Conservation (phyloP, 1,284 basidiomycete species). For the Pseudozyma thailandica region DNA sequence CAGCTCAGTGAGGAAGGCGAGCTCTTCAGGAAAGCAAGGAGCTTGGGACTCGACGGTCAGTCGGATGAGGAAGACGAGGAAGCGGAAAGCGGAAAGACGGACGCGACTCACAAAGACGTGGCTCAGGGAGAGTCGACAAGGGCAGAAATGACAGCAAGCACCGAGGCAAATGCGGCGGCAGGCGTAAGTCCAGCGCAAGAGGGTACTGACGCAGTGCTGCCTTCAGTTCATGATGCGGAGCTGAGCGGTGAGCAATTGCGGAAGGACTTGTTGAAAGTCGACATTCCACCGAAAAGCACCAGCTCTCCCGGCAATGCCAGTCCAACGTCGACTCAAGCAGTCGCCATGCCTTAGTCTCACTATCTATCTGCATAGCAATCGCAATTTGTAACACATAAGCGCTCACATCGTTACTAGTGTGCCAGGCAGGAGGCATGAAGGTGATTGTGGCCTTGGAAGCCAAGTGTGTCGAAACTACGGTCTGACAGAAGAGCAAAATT, state of each 20-base stretch:
- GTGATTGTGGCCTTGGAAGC: too few relatives aligned
- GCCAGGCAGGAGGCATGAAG: too few relatives aligned
- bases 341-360: too few relatives aligned
- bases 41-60: slow-evolving; percentile 30
- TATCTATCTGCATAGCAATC: too few relatives aligned
- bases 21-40: slow-evolving; percentile 57
- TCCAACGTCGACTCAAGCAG: too few relatives aligned
- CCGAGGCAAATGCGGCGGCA: slow-evolving; percentile 1
- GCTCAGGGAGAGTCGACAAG: not conserved
- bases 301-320: too few relatives aligned
- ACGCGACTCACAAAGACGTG: not conserved
- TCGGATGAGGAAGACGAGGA: slow-evolving; percentile 19
- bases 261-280: slow-evolving; percentile 43
- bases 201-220: too few relatives aligned
- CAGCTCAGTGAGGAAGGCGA: slow-evolving; percentile 61
- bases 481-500: not conserved
- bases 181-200: too few relatives aligned
- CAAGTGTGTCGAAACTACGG: too few relatives aligned
- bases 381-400: too few relatives aligned
- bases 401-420: too few relatives aligned
- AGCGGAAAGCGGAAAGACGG: not conserved
- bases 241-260: slow-evolving; percentile 54
- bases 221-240: slow-evolving; percentile 22
- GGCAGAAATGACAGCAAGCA: not conserved
- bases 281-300: slow-evolving; percentile 33